These are phyloP conservation scores for Oldenlandia corymbosa DNA, from an alignment of 257 asterid genomes.

Conservation along the genomic window DNA sequence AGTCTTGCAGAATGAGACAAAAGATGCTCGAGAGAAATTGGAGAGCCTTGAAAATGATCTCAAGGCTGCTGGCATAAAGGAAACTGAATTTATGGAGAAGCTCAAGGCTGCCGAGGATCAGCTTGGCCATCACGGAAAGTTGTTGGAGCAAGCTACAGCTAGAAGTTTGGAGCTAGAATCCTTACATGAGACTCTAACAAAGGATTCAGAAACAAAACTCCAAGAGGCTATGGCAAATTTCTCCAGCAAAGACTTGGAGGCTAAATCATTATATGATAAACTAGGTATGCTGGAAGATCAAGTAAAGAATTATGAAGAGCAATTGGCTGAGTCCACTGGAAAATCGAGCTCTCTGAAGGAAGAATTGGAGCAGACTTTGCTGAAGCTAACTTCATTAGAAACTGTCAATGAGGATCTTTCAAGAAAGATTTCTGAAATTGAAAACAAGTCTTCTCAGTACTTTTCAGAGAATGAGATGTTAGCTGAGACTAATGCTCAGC, in stretches of 20 bases:
- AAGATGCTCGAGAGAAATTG: constrained; percentile 46
- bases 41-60: constrained; percentile 63
- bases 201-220: constrained; percentile 56
- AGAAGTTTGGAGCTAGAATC: constrained; percentile 60
- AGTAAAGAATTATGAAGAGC: constrained; percentile 48
- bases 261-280: constrained; percentile 51
- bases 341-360: constrained; percentile 35
- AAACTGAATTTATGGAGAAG: constrained; percentile 49
- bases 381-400: constrained; percentile 54
- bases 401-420: constrained; percentile 45
- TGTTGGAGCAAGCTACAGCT: constrained; percentile 51
- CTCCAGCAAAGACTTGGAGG: constrained; percentile 64
- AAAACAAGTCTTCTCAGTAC: constrained; percentile 41
- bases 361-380: constrained; percentile 53
- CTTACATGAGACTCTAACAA: constrained; percentile 42
- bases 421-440: constrained; percentile 52
- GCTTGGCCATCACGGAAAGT: constrained; percentile 48
- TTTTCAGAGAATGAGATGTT: constrained; percentile 55
- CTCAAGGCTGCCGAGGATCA: constrained; percentile 73
- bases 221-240: constrained; percentile 58
- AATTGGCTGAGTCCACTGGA: constrained; percentile 60
- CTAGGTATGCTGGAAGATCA: constrained; percentile 53
- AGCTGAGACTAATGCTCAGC: constrained; percentile 48
- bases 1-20: constrained; percentile 49
- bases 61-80: constrained; percentile 46